Evolutionary conservation across 1,139 yeast genomes (phyloP).

Genomic region (Debaryomycetaceae sp.): DNA sequence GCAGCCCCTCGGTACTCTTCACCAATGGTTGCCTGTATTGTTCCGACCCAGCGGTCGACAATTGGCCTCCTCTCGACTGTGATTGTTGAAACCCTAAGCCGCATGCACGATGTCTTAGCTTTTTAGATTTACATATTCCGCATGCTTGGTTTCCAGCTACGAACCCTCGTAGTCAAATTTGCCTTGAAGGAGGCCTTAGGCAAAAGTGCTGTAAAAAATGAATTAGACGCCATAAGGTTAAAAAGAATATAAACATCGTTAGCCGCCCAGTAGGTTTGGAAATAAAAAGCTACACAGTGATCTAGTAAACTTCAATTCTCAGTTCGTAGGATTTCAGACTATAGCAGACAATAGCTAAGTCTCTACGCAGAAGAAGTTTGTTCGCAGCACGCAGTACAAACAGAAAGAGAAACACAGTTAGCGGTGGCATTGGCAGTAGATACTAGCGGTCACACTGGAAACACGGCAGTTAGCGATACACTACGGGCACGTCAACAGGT

Average conservation of each 20-base stretch:
- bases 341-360: too few species aligned
- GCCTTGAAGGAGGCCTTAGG: not conserved
- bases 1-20: not conserved
- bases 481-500: too few species aligned
- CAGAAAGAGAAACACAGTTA: too few species aligned
- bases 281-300: too few species aligned
- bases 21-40: not conserved
- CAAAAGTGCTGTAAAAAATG: not conserved
- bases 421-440: too few species aligned
- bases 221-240: not conserved
- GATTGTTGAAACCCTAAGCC: not conserved
- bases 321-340: too few species aligned
- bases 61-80: not conserved
- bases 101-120: not conserved
- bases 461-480: too few species aligned
- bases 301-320: too few species aligned
- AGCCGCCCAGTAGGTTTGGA: not conserved
- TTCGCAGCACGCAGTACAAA: too few species aligned
- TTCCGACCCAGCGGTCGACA: not conserved
- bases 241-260: not conserved
- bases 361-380: too few species aligned
- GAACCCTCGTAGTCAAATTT: not conserved
- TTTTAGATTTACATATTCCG: not conserved
- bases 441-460: too few species aligned
- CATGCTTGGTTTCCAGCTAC: not conserved